Percentiles rank a stretch among this genome's conserved stretches.
These are phyloP conservation scores for Phanerochaete carnosa DNA, from an alignment of 768 basidiomycete genomes.

Conservation along the genomic window DNA sequence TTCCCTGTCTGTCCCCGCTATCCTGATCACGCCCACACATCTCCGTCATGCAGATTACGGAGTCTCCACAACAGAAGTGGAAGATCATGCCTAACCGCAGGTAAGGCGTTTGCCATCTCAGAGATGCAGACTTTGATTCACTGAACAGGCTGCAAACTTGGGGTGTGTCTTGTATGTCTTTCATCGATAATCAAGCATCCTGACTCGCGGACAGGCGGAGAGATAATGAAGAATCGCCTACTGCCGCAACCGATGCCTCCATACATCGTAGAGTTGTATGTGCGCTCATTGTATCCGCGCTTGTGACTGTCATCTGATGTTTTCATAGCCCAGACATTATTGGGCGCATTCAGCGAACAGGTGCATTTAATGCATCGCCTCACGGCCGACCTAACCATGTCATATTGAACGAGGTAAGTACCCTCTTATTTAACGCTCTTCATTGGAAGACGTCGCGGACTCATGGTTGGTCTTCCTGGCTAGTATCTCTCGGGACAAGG, in stretches of 20 bases:
- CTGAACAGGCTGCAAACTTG: conserved; percentile 60
- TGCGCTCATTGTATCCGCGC: conserved; percentile 4
- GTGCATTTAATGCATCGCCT: conserved; percentile 59
- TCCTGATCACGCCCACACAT: neutral
- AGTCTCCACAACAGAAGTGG: conserved; percentile 81
- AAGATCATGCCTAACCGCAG: conserved; percentile 70
- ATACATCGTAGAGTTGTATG: conserved; percentile 69
- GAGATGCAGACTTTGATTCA: neutral
- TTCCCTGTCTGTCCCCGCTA: conserved; percentile 9
- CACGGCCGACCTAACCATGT: conserved; percentile 81
- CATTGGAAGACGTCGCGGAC: conserved; percentile 5
- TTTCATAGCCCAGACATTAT: conserved; percentile 75
- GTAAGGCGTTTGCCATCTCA: conserved; percentile 39
- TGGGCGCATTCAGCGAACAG: conserved; percentile 59
- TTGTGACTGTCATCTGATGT: neutral
- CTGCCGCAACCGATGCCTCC: conserved; percentile 66
- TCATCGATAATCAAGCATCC: neutral
- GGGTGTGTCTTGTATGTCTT: conserved; percentile 43
- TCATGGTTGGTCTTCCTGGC: conserved; percentile 8
- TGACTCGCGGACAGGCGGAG: conserved; percentile 52
- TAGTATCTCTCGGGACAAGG: conserved; percentile 89
- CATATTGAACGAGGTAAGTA: conserved; percentile 76
- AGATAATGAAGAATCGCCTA: conserved; percentile 68
- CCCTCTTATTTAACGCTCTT: conserved; percentile 5
- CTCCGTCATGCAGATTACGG: conserved; percentile 52